Conservation (phyloP, 768 basidiomycete genomes). For the Russula lepida region DNA sequence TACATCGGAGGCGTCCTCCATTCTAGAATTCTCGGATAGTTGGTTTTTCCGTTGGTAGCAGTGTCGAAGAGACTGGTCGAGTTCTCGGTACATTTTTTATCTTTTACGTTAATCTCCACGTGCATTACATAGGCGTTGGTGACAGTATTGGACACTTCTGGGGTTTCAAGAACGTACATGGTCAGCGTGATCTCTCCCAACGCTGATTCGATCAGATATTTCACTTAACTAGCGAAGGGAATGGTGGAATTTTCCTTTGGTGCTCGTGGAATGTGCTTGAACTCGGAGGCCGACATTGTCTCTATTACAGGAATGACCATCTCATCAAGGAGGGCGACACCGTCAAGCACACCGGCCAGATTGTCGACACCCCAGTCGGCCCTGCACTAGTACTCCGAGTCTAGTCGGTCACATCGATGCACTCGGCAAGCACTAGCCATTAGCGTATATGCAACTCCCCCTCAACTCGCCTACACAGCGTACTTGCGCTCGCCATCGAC, state of each 20-base stretch:
- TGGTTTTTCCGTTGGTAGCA: slow-evolving; percentile 81
- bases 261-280: slow-evolving; percentile 99
- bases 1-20: slow-evolving; percentile 98
- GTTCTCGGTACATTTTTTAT: slow-evolving; percentile 72
- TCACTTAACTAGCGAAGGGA: slow-evolving; percentile 70
- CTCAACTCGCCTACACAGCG: too few species aligned
- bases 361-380: slow-evolving; percentile 99
- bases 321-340: slow-evolving; percentile 99
- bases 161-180: slow-evolving; percentile 98
- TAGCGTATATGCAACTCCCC: too few species aligned
- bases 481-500: too few species aligned
- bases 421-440: too few species aligned
- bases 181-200: slow-evolving; percentile 33
- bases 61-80: slow-evolving; percentile 98
- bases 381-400: too few species aligned
- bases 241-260: slow-evolving; percentile 99
- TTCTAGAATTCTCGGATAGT: slow-evolving; percentile 98
- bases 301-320: slow-evolving; percentile 97
- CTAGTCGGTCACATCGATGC: slow-evolving; percentile 98
- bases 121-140: slow-evolving; percentile 68
- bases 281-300: slow-evolving; percentile 99
- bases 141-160: slow-evolving; percentile 99
- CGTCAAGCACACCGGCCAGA: slow-evolving; percentile 99
- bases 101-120: slow-evolving; percentile 24
- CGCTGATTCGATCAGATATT: slow-evolving; percentile 14